phyloP scores from a whole-genome alignment of 2,329 filamentous ascomycete species.

The Tolypocladium nubicola region DNA sequence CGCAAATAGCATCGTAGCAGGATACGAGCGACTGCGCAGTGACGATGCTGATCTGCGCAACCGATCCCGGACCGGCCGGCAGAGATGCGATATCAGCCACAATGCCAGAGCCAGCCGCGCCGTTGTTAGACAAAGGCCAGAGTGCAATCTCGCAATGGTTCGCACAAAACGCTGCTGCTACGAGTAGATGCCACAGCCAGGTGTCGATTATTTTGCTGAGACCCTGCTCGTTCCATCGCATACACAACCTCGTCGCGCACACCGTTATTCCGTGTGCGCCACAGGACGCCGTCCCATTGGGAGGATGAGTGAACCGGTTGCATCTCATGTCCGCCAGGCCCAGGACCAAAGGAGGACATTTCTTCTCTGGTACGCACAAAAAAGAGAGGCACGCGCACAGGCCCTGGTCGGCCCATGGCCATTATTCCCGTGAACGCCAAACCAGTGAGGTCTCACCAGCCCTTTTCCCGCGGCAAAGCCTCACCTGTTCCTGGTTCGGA shows the following conservation, averaged over 20 bases:
- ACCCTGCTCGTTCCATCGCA: neutral
- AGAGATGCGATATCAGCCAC: neutral
- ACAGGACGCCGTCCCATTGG: neutral
- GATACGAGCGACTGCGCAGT: neutral
- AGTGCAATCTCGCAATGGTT: neutral
- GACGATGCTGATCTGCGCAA: neutral
- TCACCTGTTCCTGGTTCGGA: neutral
- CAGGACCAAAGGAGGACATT: neutral
- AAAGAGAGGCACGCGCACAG: neutral
- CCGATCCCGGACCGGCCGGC: neutral
- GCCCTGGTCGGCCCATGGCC: neutral
- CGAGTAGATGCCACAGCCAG: neutral
- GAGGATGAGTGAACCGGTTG: neutral
- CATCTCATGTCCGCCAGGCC: slow-evolving; percentile 1
- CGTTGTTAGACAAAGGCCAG: neutral
- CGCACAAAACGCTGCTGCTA: neutral
- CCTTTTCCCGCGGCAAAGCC: neutral
- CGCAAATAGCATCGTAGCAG: neutral
- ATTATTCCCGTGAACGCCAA: neutral
- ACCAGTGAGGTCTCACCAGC: neutral
- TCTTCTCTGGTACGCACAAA: neutral
- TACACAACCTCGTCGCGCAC: neutral
- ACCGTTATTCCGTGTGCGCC: slow-evolving; percentile 3
- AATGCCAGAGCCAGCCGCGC: neutral
- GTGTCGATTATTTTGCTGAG: neutral